These are phyloP conservation scores for Xylaria sp. DNA, from an alignment of 2,329 filamentous ascomycete species.

Conservation along the genomic window DNA sequence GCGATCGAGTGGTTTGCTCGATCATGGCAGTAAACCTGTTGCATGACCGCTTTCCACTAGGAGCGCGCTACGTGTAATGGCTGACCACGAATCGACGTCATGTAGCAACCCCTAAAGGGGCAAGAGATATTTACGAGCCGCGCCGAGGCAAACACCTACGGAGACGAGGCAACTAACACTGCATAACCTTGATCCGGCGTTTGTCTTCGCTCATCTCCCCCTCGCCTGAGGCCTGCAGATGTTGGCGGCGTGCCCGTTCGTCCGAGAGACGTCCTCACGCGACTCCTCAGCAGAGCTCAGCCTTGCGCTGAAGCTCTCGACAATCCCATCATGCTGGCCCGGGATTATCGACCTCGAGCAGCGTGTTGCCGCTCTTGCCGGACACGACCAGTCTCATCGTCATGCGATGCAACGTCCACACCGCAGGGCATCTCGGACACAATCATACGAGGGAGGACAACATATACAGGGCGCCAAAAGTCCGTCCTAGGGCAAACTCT, in stretches of 20 bases:
- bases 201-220: neutral
- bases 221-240: neutral
- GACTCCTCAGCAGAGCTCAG: neutral
- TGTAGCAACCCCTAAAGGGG: neutral
- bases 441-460: neutral
- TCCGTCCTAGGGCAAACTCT: neutral
- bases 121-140: neutral
- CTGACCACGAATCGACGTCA: neutral
- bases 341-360: neutral
- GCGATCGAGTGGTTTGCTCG: neutral
- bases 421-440: neutral
- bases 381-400: neutral
- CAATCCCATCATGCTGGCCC: neutral
- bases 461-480: neutral
- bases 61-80: neutral
- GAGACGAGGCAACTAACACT: neutral
- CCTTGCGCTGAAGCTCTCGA: neutral
- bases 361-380: neutral
- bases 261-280: neutral
- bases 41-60: neutral
- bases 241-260: neutral
- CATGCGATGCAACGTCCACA: neutral
- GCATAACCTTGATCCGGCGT: neutral
- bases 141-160: neutral
- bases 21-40: neutral